These are phyloP conservation scores for Somion occarium DNA, from an alignment of 1,284 basidiomycete genomes.

Conservation along the genomic window DNA sequence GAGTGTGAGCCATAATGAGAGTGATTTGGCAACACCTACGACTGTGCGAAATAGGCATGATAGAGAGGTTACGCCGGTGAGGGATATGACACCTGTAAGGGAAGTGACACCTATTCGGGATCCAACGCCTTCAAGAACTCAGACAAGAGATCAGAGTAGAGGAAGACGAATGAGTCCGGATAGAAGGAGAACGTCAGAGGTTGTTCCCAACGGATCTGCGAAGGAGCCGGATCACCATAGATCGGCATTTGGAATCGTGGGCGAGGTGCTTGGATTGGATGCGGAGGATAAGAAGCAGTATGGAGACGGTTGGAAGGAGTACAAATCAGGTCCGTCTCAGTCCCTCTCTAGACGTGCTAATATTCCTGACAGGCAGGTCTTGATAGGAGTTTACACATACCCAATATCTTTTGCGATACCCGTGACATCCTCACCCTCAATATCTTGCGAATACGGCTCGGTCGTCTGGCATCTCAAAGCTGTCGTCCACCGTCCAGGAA, in stretches of 20 bases:
- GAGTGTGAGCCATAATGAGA: constrained; percentile 30
- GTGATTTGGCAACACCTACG: constrained; percentile 12
- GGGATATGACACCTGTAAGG: constrained; percentile 3
- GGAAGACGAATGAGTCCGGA: background rate
- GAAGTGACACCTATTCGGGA: background rate
- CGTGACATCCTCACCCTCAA: constrained; percentile 73
- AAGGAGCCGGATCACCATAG: constrained; percentile 6
- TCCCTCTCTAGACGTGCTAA: too few relatives aligned
- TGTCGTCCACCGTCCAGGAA: constrained; percentile 78
- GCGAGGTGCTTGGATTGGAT: constrained; percentile 36
- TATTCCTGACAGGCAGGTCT: too few relatives aligned
- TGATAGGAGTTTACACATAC: constrained; percentile 93
- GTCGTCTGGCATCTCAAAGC: constrained; percentile 83
- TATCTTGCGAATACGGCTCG: constrained; percentile 76
- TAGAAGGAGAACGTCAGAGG: constrained; percentile 2
- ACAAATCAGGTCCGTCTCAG: constrained; percentile 73
- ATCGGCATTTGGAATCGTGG: constrained; percentile 26
- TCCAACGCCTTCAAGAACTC: constrained; percentile 21
- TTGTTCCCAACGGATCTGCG: background rate
- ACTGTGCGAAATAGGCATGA: too few relatives aligned
- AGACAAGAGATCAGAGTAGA: constrained; percentile 4
- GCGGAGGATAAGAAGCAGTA: constrained; percentile 41
- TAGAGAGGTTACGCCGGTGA: background rate
- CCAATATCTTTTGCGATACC: constrained; percentile 91
- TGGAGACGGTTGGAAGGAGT: constrained; percentile 82